These are phyloP conservation scores for Fusarium succisae DNA, from an alignment of 2,329 filamentous ascomycete species.

Conservation along the genomic window DNA sequence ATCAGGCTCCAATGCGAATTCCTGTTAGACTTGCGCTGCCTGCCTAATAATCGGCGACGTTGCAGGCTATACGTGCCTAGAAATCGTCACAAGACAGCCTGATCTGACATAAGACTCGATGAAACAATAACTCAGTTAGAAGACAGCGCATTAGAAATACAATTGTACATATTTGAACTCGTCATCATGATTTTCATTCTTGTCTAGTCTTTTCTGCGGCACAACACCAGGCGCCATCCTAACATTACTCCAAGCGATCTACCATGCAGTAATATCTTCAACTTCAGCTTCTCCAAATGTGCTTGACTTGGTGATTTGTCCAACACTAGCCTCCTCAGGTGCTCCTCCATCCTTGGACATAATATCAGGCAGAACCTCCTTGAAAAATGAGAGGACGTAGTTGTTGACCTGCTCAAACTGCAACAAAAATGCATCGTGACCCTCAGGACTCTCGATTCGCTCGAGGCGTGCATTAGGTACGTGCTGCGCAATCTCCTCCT, in stretches of 20 bases:
- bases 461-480: constrained; percentile 82
- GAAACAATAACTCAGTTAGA: neutral
- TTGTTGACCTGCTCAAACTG: constrained; percentile 98
- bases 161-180: neutral
- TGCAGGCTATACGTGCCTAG: neutral
- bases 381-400: constrained; percentile 85
- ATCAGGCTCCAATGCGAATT: neutral
- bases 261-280: constrained; percentile 96
- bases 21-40: neutral
- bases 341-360: constrained; percentile 72
- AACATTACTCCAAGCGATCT: constrained; percentile 39
- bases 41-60: neutral
- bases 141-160: neutral
- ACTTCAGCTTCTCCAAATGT: constrained; percentile 96
- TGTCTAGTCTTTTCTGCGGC: neutral
- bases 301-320: constrained; percentile 81
- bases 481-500: constrained; percentile 86
- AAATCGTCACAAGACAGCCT: neutral
- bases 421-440: constrained; percentile 94
- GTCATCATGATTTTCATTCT: constrained; percentile 5
- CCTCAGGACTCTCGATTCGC: constrained; percentile 92
- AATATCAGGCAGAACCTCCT: constrained; percentile 85
- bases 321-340: constrained; percentile 62
- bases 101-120: neutral
- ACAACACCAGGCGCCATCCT: neutral